These are phyloP conservation scores for Ananas comosus DNA, from an alignment of 176 grass and related monocot species.

Conservation along the genomic window DNA sequence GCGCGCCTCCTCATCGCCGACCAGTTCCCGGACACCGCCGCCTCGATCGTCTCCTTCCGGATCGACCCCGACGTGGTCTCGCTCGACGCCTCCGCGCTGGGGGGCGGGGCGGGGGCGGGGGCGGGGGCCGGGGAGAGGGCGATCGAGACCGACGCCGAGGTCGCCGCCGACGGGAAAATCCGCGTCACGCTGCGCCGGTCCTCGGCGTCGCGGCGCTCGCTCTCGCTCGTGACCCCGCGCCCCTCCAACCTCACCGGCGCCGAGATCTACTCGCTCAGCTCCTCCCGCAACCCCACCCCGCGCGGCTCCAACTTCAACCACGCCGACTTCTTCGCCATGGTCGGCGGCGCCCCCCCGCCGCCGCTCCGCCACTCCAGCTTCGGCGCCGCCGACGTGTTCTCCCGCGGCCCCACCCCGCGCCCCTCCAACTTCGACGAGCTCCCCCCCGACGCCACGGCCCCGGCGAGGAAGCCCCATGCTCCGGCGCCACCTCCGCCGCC, in stretches of 20 bases:
- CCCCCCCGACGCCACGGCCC: neutral
- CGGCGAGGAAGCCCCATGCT: neutral
- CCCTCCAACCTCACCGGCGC: constrained; percentile 77
- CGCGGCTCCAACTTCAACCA: constrained; percentile 84
- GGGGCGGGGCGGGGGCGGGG: neutral
- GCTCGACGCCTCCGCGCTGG: constrained; percentile 26
- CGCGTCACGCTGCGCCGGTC: constrained; percentile 65
- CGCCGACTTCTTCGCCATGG: constrained; percentile 79
- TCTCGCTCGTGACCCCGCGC: constrained; percentile 52
- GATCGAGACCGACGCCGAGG: constrained; percentile 40
- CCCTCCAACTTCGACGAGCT: constrained; percentile 80
- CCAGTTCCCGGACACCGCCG: constrained; percentile 73
- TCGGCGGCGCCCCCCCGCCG: constrained; percentile 36
- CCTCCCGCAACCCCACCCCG: constrained; percentile 71
- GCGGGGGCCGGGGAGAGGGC: neutral
- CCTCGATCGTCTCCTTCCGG: constrained; percentile 46
- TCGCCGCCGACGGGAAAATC: constrained; percentile 49
- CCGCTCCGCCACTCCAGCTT: constrained; percentile 57
- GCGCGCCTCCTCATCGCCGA: constrained; percentile 51
- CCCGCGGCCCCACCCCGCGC: constrained; percentile 62
- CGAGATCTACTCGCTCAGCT: constrained; percentile 85
- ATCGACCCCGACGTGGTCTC: constrained; percentile 62
- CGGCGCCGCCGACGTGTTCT: constrained; percentile 50
- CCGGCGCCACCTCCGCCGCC: neutral
- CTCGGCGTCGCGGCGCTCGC: constrained; percentile 48